A percentile compares a stretch with the other conserved stretches of the same genome.
Conservation (phyloP, 108 stramenopile genomes). For the Discostella pseudostelligera region DNA sequence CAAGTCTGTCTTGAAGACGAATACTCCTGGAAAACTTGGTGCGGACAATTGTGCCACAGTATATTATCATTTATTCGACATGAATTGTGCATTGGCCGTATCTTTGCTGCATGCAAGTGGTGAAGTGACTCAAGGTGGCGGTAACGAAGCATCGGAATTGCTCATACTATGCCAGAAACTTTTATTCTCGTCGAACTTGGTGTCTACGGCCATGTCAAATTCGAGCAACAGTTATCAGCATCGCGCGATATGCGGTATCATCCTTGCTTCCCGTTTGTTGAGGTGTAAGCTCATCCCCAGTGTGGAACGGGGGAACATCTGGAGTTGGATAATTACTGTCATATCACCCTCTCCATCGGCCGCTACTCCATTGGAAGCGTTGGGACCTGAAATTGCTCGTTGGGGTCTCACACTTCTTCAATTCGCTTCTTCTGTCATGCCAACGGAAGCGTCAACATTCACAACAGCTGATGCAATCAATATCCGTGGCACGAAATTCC, state of each 20-base stretch:
- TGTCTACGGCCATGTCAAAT: constrained; percentile 6
- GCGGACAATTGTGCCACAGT: constrained; percentile 8
- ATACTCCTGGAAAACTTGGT: not conserved
- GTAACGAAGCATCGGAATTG: constrained; percentile 23
- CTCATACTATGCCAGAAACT: constrained; percentile 46
- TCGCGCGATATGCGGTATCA: constrained; percentile 36
- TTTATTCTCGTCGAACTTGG: constrained; percentile 23
- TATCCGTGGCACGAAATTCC: not conserved
- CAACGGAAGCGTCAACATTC: not conserved
- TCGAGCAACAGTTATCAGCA: constrained; percentile 15
- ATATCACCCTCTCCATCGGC: constrained; percentile 25
- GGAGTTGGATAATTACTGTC: constrained; percentile 36
- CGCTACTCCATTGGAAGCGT: constrained; percentile 17
- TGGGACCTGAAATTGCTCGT: constrained; percentile 32
- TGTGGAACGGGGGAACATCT: constrained; percentile 27
- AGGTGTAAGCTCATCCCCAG: constrained; percentile 33
- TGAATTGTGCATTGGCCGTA: constrained; percentile 40
- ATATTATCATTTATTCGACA: constrained; percentile 34
- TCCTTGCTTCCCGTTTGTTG: constrained; percentile 34
- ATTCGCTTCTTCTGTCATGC: constrained; percentile 30
- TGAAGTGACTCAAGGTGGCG: not conserved
- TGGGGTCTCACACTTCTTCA: constrained; percentile 39
- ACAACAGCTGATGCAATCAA: not conserved
- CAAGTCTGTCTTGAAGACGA: constrained; percentile 7
- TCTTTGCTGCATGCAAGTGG: constrained; percentile 23